Evolutionary conservation across 2,329 filamentous ascomycete genomes (phyloP).

Genomic region (Xylaria sp.): DNA sequence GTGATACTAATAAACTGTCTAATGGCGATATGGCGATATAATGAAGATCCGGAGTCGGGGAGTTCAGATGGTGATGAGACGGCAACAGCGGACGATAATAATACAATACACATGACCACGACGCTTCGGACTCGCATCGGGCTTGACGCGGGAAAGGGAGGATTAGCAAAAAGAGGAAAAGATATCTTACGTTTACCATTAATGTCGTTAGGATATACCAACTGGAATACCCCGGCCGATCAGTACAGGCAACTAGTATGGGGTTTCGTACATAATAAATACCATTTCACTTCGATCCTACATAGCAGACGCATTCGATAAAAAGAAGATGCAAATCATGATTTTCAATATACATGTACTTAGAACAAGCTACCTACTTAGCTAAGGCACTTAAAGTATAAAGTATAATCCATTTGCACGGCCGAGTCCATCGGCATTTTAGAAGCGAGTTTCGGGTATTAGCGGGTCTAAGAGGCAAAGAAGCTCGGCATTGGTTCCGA

Average conservation of each 20-base stretch:
- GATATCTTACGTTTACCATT: slow-evolving; percentile 5
- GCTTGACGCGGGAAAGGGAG: slow-evolving; percentile 13
- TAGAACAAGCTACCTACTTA: not conserved
- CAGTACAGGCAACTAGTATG: slow-evolving; percentile 8
- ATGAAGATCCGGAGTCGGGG: slow-evolving; percentile 9
- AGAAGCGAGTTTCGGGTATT: slow-evolving; percentile 30
- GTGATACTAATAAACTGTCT: not conserved
- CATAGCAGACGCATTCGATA: not conserved
- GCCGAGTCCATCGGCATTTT: slow-evolving; percentile 8
- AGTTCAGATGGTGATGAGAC: slow-evolving; percentile 2
- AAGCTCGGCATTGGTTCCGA: slow-evolving; percentile 24
- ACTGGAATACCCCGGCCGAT: slow-evolving; percentile 11
- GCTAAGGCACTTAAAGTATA: not conserved
- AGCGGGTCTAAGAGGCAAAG: slow-evolving; percentile 21
- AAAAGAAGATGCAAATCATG: not conserved
- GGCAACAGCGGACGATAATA: slow-evolving; percentile 14
- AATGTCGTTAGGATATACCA: slow-evolving; percentile 19
- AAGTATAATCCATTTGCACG: not conserved
- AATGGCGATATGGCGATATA: slow-evolving; percentile 15
- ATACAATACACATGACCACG: slow-evolving; percentile 4
- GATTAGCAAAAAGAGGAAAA: slow-evolving; percentile 2
- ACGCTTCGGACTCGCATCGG: slow-evolving; percentile 7
- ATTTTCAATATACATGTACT: not conserved
- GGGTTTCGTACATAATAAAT: slow-evolving; percentile 23
- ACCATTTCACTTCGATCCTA: slow-evolving; percentile 8